phyloP scores from a whole-genome alignment of 768 basidiomycete genomes.

The button mushroom (Agaricus bisporus) region DNA sequence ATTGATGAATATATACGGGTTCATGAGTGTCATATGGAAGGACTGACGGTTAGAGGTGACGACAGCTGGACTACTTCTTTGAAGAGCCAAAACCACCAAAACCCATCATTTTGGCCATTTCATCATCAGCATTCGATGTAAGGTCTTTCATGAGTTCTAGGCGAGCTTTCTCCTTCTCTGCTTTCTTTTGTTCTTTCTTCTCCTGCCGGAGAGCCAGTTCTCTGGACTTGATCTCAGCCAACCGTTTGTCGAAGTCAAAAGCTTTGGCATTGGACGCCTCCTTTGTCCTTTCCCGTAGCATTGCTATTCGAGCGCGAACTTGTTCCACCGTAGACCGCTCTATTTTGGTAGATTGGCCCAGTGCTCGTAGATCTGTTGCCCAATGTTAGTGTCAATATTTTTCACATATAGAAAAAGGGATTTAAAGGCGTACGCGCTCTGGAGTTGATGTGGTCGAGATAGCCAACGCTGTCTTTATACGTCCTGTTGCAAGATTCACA shows the following conservation, averaged over 20 bases:
- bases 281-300: conserved; percentile 81
- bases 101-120: conserved; percentile 84
- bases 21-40: not conserved
- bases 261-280: conserved; percentile 78
- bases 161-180: conserved; percentile 66
- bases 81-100: conserved; percentile 85
- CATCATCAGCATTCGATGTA: conserved; percentile 42
- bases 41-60: not conserved
- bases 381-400: conserved; percentile 5
- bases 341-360: conserved; percentile 96
- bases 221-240: conserved; percentile 74
- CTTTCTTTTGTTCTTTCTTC: conserved; percentile 77
- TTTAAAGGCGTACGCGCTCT: conserved; percentile 67
- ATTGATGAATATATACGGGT: conserved; percentile 20
- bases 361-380: conserved; percentile 68
- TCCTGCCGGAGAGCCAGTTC: conserved; percentile 62
- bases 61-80: conserved; percentile 52
- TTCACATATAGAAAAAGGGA: not conserved
- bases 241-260: conserved; percentile 91
- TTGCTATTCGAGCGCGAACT: conserved; percentile 86
- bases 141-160: conserved; percentile 52
- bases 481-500: conserved; percentile 90
- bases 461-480: conserved; percentile 90
- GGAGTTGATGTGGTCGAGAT: conserved; percentile 94
- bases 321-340: conserved; percentile 88